A percentile compares a stretch with the other conserved stretches of the same genome.
Conservation (phyloP, 306 rosid species). For the Cyamopsis tetragonoloba region DNA sequence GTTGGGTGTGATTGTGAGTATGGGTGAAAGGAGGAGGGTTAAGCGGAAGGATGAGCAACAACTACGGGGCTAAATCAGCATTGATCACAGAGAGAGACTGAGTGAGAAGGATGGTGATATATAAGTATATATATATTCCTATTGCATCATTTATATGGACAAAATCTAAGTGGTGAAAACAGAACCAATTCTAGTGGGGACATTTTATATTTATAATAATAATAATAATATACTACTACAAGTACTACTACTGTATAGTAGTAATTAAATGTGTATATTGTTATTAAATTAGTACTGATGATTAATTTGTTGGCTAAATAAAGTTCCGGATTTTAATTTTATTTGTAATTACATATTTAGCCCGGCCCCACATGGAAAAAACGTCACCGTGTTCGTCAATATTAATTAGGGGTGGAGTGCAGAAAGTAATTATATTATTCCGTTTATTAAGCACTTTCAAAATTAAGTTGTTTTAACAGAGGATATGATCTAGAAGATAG, state of each 20-base stretch:
- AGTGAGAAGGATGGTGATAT: conserved; percentile 49
- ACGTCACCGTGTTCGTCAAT: conserved; percentile 36
- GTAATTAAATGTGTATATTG: too few species aligned
- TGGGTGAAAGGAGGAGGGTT: conserved; percentile 43
- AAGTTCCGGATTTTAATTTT: neutral
- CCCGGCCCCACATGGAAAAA: neutral
- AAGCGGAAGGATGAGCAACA: conserved; percentile 61
- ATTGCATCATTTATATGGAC: conserved; percentile 35
- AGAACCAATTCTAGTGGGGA: conserved; percentile 30
- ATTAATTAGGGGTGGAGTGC: conserved; percentile 8
- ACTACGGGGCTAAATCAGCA: conserved; percentile 64
- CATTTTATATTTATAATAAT: neutral
- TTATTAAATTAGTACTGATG: too few species aligned
- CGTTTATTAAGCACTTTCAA: neutral
- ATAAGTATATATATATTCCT: conserved; percentile 34
- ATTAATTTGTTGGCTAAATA: neutral
- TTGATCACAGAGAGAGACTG: conserved; percentile 50
- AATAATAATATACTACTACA: too few species aligned
- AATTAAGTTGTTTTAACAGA: too few species aligned
- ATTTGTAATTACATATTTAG: neutral
- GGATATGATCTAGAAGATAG: conserved; percentile 9
- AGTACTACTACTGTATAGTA: too few species aligned
- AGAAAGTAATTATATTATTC: conserved; percentile 7
- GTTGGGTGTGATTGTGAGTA: conserved; percentile 13
- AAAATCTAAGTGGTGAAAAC: conserved; percentile 38